phyloP scores from a whole-genome alignment of 2,329 filamentous ascomycete species.

The Chaetothyriales sp. region DNA sequence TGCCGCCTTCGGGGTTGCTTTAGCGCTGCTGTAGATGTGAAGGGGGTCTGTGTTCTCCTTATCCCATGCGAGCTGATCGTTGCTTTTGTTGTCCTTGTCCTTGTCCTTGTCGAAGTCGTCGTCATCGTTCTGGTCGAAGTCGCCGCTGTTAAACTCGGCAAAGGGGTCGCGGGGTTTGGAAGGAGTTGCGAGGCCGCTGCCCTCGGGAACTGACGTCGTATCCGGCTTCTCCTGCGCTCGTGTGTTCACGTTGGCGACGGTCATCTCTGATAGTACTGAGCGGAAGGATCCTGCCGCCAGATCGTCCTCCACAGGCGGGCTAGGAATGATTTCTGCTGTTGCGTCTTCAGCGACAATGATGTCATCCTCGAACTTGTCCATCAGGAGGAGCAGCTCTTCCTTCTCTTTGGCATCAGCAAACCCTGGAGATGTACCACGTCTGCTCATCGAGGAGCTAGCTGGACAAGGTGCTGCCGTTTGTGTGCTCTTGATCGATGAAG shows the following conservation, averaged over 20 bases:
- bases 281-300: neutral
- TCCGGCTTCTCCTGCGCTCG: neutral
- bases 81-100: neutral
- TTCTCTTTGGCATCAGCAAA: neutral
- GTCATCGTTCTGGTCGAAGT: neutral
- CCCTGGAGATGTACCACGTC: no score
- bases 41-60: neutral
- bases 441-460: neutral
- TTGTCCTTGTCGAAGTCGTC: neutral
- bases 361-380: neutral
- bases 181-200: neutral
- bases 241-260: neutral
- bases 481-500: neutral
- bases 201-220: neutral
- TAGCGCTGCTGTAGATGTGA: neutral
- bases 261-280: neutral
- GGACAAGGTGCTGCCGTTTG: neutral
- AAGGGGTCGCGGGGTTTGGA: neutral
- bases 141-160: neutral
- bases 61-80: constrained; percentile 8
- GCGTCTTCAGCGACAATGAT: neutral
- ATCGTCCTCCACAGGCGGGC: neutral
- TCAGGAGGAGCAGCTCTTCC: neutral
- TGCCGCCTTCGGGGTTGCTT: neutral
- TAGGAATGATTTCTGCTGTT: neutral